Base-by-base conservation (phyloP, 2,329 filamentous ascomycete species). In the Tolypocladium endophyticum region DNA sequence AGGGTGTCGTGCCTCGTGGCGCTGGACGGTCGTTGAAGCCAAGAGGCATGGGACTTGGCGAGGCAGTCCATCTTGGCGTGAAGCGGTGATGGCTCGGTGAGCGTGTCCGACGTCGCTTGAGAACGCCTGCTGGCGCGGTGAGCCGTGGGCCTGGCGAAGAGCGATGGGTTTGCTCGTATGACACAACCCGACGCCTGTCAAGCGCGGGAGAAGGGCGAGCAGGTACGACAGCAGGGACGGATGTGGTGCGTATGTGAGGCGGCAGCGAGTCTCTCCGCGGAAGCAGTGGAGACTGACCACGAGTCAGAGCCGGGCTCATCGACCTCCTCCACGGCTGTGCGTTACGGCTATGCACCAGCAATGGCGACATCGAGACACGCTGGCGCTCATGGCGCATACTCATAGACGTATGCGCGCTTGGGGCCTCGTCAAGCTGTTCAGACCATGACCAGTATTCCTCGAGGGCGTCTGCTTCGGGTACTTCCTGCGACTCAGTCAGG, bases 381-480 rank as follows among this genome's bases (percentile, higher is more conserved):
- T 74, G 75, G 38, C 72, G 72, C 25, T 74, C 72, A 50, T 75
- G 74, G 38, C 74, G 77, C 20, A 77, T 70, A 55, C 73, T 78
- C 57, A 76, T 68, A 9, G 76, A 75, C 8, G 74, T 77, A 61
- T 76, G 72, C 12, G 77, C 68, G 61, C 77, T 80, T 1, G 80
- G 74, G 4, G 77, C 68, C 41, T 81, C 81, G 64, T 92, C 89
- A 8, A 89, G 79, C 6, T 79, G 77, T 57, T 86, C 82, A 64
- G 86, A 81, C 77, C 83, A 88, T 4, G 79, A 73, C 89, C 89
- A 92, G 68, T 83, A 88, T 23, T 82, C 74, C 66, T 89, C 86
- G 61, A 80, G 74, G 1, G 82, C 83, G 67, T 87, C 84, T 4
- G 81, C 81, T 70, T 87, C 85, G 8, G 80, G 80, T 0, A 83